Percentiles rank a stretch among this genome's conserved stretches.
Conservation (phyloP, 2,329 filamentous ascomycete species). For the Chrysosporium queenslandicum region DNA sequence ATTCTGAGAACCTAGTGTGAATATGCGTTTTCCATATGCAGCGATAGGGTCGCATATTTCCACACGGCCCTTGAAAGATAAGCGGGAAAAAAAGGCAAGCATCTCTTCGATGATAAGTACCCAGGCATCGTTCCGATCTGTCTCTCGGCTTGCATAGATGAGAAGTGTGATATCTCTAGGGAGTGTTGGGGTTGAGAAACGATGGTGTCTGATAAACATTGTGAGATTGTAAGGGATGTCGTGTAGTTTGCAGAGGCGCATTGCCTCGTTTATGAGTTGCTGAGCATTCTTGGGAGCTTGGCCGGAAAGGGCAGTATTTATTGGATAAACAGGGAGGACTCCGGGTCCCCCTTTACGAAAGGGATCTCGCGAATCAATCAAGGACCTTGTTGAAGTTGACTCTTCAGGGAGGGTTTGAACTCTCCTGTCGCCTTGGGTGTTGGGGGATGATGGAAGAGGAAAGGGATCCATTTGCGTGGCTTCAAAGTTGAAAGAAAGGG, state of each 20-base stretch:
- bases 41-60: background rate
- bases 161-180: background rate
- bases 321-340: background rate
- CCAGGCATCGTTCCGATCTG: no score
- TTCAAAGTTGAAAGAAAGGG: no score
- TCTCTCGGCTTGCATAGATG: background rate
- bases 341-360: background rate
- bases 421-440: no score
- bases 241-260: background rate
- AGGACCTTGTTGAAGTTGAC: background rate
- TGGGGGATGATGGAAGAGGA: no score
- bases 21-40: no score
- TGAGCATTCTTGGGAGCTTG: background rate
- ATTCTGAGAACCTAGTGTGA: background rate
- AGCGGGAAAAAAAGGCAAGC: background rate
- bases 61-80: background rate
- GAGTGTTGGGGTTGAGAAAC: background rate
- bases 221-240: background rate
- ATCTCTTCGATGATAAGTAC: background rate
- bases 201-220: background rate
- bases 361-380: background rate
- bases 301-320: background rate
- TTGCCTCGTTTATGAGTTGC: background rate
- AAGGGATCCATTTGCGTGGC: no score
- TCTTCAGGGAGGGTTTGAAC: no score